These are phyloP conservation scores for Clitoria ternatea DNA, from an alignment of 306 rosid genomes.

Conservation along the genomic window DNA sequence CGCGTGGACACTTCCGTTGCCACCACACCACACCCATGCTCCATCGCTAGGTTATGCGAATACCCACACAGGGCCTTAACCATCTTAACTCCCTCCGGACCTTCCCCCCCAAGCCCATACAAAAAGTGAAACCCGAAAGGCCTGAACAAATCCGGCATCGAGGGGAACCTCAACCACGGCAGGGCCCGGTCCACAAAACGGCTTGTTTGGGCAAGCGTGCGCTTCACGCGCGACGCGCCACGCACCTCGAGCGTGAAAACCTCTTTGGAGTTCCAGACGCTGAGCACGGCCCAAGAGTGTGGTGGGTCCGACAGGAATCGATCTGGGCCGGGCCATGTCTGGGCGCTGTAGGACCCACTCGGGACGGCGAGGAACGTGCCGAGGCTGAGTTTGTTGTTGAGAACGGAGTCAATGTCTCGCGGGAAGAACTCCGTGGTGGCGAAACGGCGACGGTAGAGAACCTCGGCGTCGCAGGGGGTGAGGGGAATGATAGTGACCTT, in stretches of 20 bases:
- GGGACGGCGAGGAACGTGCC: constrained; percentile 92
- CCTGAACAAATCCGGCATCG: constrained; percentile 64
- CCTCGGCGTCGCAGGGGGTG: constrained; percentile 55
- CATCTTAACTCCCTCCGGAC: constrained; percentile 60
- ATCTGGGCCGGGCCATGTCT: constrained; percentile 62
- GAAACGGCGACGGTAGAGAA: constrained; percentile 65
- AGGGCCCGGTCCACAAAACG: constrained; percentile 67
- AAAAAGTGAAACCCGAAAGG: constrained; percentile 81
- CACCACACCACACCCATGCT: constrained; percentile 64
- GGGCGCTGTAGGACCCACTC: constrained; percentile 25
- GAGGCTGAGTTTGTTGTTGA: constrained; percentile 57
- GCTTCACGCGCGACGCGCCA: constrained; percentile 63
- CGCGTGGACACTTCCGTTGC: constrained; percentile 70
- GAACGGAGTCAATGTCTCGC: constrained; percentile 79
- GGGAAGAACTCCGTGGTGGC: constrained; percentile 91
- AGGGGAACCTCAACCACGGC: constrained; percentile 73
- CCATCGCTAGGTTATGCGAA: constrained; percentile 78
- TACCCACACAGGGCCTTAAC: constrained; percentile 56
- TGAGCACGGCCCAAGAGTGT: constrained; percentile 82
- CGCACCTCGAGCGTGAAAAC: constrained; percentile 67
- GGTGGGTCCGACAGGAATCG: constrained; percentile 56
- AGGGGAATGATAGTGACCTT: constrained; percentile 52
- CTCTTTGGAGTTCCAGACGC: constrained; percentile 87
- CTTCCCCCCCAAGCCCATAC: constrained; percentile 83
- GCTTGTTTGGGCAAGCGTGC: constrained; percentile 54